phyloP scores from a whole-genome alignment of 306 rosid genomes.

The Vigna trinervia region DNA sequence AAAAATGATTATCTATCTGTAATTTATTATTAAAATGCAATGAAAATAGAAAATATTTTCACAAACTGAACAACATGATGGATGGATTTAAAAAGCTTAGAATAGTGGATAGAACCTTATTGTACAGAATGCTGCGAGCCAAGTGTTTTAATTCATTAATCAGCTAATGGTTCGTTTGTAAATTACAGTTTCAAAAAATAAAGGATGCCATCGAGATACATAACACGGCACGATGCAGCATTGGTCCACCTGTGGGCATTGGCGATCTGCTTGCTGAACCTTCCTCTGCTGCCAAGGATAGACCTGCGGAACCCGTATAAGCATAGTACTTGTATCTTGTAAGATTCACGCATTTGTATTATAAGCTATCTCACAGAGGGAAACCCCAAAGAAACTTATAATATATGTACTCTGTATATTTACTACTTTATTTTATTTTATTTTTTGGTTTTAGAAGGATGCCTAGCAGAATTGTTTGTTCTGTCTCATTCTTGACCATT shows the following conservation, averaged over 20 bases:
- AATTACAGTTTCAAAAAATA: constrained; percentile 89
- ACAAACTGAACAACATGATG: too few species aligned
- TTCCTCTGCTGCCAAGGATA: constrained; percentile 61
- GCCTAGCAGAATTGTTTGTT: constrained; percentile 39
- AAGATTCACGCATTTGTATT: constrained; percentile 24
- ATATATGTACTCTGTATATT: constrained; percentile 60
- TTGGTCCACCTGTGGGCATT: constrained; percentile 82
- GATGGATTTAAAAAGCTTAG: too few species aligned
- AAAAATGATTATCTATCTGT: not conserved
- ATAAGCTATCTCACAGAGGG: constrained; percentile 27
- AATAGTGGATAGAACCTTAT: too few species aligned
- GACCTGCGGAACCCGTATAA: constrained; percentile 60
- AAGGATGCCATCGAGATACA: constrained; percentile 88
- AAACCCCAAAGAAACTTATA: constrained; percentile 36
- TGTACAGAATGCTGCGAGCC: too few species aligned
- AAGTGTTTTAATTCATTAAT: not conserved
- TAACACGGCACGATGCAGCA: constrained; percentile 97
- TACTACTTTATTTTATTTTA: not conserved
- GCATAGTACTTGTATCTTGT: constrained; percentile 40
- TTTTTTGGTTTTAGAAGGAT: constrained; percentile 39
- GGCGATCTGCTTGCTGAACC: constrained; percentile 69
- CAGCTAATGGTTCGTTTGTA: constrained; percentile 38
- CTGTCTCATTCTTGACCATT: constrained; percentile 62
- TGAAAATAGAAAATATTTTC: constrained; percentile 11
- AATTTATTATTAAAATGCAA: not conserved